Base-by-base conservation (phyloP, 73 alveolate genomes). In the Uronychia binucleata region DNA sequence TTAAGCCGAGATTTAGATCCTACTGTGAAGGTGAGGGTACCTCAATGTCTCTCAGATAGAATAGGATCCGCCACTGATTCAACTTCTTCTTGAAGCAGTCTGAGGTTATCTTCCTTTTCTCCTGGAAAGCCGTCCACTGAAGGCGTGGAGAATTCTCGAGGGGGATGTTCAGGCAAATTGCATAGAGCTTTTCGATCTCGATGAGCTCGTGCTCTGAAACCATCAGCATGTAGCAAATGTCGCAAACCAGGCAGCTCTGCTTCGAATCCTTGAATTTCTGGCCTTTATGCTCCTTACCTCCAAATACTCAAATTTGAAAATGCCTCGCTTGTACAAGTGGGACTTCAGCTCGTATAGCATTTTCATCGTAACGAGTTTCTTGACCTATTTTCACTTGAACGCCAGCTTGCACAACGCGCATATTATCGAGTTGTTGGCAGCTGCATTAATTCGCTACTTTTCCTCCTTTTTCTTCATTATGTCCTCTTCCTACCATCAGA, bases 181-280 rank as follows among this genome's bases (percentile, higher is more conserved):
- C 99, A 35, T 94, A 91, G 32, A 95, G 91, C 79, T 93, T 91
- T 90, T 97, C 98, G 79, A 95, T 95, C 87, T 97, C 98, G 67
- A 97, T 97, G 74, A 97, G 90, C 90, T 97, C 99, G 88, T 96
- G 99, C 82, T 97, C 99, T n/a, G 99, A 96, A 33, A 96, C 98
- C 33, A 97, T 95, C 30, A 97, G 94, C 93, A 94, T 95, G 84
- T 97, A 97, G 80, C 99, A 97, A 31, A 96, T 88, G 85, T 97
- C 98, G 77, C 99, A 97, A 28, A 97, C 99, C 79, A 96, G 88
- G 85, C 95, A 89, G 28, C 89, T 74, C n/a, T 57, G 33, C 8
- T 35, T 32, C 8, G 30, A n/a, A 13, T 59, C 83, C 31, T 57
- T 81, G 28, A 88, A 82, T 81, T 85, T 60, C 34, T 59, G 95